Percentiles rank a stretch among this genome's conserved stretches.
Evolutionary conservation across 1,284 basidiomycete species (phyloP).

Genomic region (Apiotrichum domesticum): DNA sequence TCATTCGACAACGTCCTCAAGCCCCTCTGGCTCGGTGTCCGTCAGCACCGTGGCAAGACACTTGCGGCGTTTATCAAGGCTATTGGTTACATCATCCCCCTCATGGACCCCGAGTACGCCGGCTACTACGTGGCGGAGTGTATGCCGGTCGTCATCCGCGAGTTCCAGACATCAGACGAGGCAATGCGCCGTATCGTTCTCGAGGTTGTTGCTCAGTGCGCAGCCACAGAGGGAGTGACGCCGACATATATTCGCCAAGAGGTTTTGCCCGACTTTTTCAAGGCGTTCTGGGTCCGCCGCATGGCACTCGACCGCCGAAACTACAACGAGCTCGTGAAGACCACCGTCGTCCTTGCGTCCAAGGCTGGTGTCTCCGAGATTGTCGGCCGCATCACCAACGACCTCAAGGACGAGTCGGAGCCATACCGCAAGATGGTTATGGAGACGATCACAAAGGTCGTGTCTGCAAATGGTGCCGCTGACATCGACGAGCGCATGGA

Average conservation of each 20-base stretch:
- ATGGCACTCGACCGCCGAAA: conserved; percentile 97
- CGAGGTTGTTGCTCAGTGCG: conserved; percentile 98
- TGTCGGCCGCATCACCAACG: conserved; percentile 89
- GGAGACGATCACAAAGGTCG: conserved; percentile 98
- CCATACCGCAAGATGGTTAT: conserved; percentile 99
- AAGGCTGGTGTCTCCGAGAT: conserved; percentile 96
- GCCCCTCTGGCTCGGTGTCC: conserved; percentile 95
- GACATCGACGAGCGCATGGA: conserved; percentile 96
- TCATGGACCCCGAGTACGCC: conserved; percentile 99
- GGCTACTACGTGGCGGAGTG: conserved; percentile 98
- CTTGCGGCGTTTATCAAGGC: conserved; percentile 97
- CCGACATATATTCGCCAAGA: conserved; percentile 92
- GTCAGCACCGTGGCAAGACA: conserved; percentile 95
- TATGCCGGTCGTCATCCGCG: conserved; percentile 94
- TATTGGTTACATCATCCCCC: conserved; percentile 98
- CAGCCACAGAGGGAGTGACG: conserved; percentile 93
- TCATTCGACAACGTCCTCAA: conserved; percentile 98
- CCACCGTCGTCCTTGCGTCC: conserved; percentile 94
- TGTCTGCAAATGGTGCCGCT: conserved; percentile 84
- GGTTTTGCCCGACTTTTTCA: conserved; percentile 99
- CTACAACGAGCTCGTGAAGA: conserved; percentile 96
- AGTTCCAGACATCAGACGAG: conserved; percentile 98
- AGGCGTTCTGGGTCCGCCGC: conserved; percentile 93
- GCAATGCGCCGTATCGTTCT: conserved; percentile 99
- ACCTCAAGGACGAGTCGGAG: conserved; percentile 92